phyloP scores from a whole-genome alignment of 345 rosid genomes.

The Melaleuca quinquenervia region DNA sequence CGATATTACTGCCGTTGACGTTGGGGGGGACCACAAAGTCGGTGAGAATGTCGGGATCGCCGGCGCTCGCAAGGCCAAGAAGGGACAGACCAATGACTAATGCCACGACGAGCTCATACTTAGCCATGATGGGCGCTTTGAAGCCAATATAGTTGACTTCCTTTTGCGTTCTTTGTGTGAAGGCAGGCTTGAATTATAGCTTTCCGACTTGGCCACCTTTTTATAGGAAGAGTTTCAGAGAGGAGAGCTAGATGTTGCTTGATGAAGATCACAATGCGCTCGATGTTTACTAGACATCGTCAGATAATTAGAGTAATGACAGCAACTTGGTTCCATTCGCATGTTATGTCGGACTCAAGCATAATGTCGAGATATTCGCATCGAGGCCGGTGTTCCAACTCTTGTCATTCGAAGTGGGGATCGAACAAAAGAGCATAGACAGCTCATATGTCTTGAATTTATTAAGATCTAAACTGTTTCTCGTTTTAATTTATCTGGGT shows the following conservation, averaged over 20 bases:
- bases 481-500: background rate
- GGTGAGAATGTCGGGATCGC: constrained; percentile 9
- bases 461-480: background rate
- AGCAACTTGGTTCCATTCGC: background rate
- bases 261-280: background rate
- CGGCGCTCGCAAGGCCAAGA: background rate
- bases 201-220: background rate
- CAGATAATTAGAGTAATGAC: background rate
- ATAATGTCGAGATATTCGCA: background rate
- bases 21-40: constrained; percentile 7
- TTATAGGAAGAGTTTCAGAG: background rate
- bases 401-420: background rate
- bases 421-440: background rate
- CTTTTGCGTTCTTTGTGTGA: background rate
- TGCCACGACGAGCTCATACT: background rate
- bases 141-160: background rate
- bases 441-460: background rate
- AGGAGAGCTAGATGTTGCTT: background rate
- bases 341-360: background rate
- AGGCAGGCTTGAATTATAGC: background rate
- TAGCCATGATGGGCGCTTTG: background rate
- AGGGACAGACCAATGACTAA: background rate
- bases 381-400: background rate
- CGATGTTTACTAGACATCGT: background rate
- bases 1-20: background rate